Evolutionary conservation across 129 eudicot genomes (phyloP), one percentile per base, ranked within the genome.

Genomic region (Centrapalus pauciflorus): DNA sequence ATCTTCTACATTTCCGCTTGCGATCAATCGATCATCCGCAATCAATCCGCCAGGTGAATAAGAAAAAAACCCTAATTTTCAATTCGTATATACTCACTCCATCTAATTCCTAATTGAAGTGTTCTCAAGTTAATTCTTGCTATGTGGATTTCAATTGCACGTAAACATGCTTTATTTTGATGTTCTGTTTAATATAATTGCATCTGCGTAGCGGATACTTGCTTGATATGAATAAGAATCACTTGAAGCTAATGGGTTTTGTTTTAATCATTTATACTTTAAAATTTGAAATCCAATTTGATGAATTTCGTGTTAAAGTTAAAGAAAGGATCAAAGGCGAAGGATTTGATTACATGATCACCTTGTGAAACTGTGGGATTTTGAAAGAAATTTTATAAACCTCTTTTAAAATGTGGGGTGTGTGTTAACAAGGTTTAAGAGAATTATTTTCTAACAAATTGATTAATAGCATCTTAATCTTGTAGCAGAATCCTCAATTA

Each of bases 41-140:
- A 11, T 20, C 38, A 61, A 28, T 41, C 46, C 45, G 16, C 57
- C 66, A 70, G 75, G 75, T 57, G 52, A 55, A 37, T 29, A 34
- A 37, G 33, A 16, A 25, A 7, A 43, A 70, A 41, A 7, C 75
- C 75, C 67, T 57, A 70, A 57, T 57, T 70, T 48, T 27, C 23
- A 55, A 3, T 37, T 54, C 49, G 17, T 27, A 3, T 50, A 2
- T 21, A n/a, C n/a, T n/a, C n/a, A 14, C 50, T 67, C 26, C 51
- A 33, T 51, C 61, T 30, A 55, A 27, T 54, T 37, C 34, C 61
- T 30, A 55, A 27, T 54, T 37, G 4, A 26, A 67, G 49, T 48
- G 33, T 50, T 43, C 11, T 49, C 72, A 51, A 26, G 9, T 56
- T 69, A 26, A 35, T 69, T 38, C 62, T 37, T 38, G 26, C 50